These are phyloP conservation scores for Musa troglodytarum DNA, from an alignment of 176 grass and related monocot genomes.

Conservation along the genomic window DNA sequence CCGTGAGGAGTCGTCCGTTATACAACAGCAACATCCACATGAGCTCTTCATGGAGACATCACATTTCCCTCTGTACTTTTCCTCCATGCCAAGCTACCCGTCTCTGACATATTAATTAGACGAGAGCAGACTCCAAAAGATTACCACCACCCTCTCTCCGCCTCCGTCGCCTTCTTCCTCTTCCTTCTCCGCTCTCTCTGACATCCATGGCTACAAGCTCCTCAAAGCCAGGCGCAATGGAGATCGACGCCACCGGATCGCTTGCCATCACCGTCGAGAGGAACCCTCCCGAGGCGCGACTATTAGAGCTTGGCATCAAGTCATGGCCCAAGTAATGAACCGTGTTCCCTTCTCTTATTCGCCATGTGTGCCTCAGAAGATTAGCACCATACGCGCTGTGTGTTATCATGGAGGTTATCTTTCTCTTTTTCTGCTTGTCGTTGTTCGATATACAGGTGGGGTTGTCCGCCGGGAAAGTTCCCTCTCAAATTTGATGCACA, in stretches of 20 bases:
- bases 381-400: no score
- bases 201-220: conserved; percentile 64
- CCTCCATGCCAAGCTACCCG: background rate
- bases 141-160: background rate
- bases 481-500: conserved; percentile 74
- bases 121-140: no score
- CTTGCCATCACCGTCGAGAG: conserved; percentile 54
- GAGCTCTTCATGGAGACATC: no score
- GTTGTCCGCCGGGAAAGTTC: conserved; percentile 70
- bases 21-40: no score
- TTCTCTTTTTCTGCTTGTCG: background rate
- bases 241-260: conserved; percentile 40
- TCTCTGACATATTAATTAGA: no score
- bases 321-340: conserved; percentile 75
- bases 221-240: conserved; percentile 57
- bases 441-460: conserved; percentile 41
- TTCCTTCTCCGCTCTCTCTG: background rate
- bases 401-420: no score
- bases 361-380: background rate
- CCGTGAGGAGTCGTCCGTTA: no score
- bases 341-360: background rate
- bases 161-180: background rate
- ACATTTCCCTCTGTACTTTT: background rate
- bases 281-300: conserved; percentile 56
- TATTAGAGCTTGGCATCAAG: conserved; percentile 67